Evolutionary conservation across 2,329 filamentous ascomycete genomes (phyloP).

Genomic region (Leptographium lundbergii): DNA sequence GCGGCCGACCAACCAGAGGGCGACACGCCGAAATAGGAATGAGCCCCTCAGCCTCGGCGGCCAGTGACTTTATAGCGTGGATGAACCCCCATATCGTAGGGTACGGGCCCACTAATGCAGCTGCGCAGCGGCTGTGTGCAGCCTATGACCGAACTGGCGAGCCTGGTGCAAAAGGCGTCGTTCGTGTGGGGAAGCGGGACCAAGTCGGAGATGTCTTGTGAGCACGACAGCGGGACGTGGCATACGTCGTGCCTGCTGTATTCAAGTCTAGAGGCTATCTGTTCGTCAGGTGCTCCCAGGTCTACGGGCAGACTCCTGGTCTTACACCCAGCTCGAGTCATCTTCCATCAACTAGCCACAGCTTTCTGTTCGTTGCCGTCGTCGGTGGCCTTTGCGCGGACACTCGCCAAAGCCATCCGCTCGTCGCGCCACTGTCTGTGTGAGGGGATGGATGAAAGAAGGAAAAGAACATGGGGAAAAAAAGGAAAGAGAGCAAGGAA

Average conservation of each 20-base stretch:
- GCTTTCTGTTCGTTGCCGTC: not conserved
- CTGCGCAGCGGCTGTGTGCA: not conserved
- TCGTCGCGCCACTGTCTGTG: slow-evolving; percentile 11
- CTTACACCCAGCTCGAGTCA: no score
- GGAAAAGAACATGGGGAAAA: no score
- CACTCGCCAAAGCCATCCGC: slow-evolving; percentile 7
- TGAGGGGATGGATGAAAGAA: not conserved
- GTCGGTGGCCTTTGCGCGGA: not conserved
- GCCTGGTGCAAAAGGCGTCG: not conserved
- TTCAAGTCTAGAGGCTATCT: no score
- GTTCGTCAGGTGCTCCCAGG: no score
- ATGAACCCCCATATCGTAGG: not conserved
- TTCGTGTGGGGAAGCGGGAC: not conserved
- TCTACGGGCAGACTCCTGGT: no score
- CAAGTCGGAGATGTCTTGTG: not conserved
- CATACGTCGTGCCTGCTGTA: no score
- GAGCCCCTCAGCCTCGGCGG: slow-evolving; percentile 1
- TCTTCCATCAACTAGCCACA: not conserved
- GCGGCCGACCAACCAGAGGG: not conserved
- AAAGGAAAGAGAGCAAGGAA: not conserved
- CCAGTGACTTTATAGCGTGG: not conserved
- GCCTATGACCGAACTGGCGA: not conserved
- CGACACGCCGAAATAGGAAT: not conserved
- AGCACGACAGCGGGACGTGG: no score
- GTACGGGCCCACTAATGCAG: not conserved